Conservation (phyloP, 352 stramenopile genomes). For the Phytophthora boehmeriae region DNA sequence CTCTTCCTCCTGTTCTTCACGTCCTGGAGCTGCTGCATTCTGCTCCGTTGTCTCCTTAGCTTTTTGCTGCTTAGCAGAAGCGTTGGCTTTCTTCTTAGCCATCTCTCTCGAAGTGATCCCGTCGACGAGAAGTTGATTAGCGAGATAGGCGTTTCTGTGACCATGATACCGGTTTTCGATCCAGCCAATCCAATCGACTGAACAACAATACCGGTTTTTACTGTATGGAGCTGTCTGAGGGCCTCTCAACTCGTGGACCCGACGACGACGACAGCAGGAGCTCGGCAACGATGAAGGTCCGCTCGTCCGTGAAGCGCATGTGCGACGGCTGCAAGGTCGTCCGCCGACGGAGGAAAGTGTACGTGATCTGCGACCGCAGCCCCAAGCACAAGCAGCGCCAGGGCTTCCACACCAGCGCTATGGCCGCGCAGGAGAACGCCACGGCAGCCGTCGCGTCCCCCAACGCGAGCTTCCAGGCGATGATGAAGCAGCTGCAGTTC, state of each 20-base stretch:
- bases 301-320: conserved; percentile 91
- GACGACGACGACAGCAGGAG: conserved; percentile 23
- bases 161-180: neutral
- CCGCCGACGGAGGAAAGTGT: conserved; percentile 83
- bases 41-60: neutral
- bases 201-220: neutral
- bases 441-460: conserved; percentile 73
- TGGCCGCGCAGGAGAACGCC: conserved; percentile 25
- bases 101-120: conserved; percentile 1
- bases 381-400: conserved; percentile 94
- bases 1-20: conserved; percentile 19
- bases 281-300: conserved; percentile 85
- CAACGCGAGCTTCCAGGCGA: conserved; percentile 93
- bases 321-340: conserved; percentile 93
- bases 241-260: conserved; percentile 23
- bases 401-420: conserved; percentile 86
- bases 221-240: neutral
- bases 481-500: conserved; percentile 96
- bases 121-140: neutral
- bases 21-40: neutral
- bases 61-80: neutral
- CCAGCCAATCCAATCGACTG: neutral
- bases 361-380: conserved; percentile 92
- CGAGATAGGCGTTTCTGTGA: neutral
- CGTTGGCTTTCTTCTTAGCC: conserved; percentile 18